Evolutionary conservation across 2,329 filamentous ascomycete species (phyloP), one percentile per base, ranked within the genome.

Genomic region (Colletotrichum tropicicola): DNA sequence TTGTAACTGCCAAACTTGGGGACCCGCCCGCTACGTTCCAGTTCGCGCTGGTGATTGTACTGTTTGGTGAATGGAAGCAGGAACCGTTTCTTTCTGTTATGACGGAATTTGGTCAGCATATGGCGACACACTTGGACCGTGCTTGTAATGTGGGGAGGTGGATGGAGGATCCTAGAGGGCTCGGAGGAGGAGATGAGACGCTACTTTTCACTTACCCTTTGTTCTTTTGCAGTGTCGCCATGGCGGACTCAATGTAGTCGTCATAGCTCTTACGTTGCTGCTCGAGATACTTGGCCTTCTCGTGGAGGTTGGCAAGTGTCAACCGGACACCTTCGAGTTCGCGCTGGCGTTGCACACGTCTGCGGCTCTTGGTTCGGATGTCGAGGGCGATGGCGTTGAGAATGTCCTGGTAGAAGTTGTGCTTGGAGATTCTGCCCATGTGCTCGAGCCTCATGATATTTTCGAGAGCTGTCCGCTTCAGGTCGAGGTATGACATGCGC

Each of bases 1-100:
- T 98, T 98, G 89, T 92, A 99, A 37, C 92, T 97, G 68, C 97
- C 96, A 75, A 99, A 99, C 77, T 97, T 97, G 78, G 97, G 97
- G 56, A 68, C 93, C 52, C 95, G 93, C 27, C 96, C 96, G 7
- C 92, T 91, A 63, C 93, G 91, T 75, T 98, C 93, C 30, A 99
- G 89, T 80, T 99, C 96, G 69, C 94, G 91, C 81, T 98, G 94
- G 79, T 99, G 96, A 78, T 98, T 97, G 88, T 97, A 99, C 78
- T 99, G 96, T 74, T 97, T 97, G 23, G 95, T 98, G 77, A 99
- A 99, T 13, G 96, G 96, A 77, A 99, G 87, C 59, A 98, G 86
- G 84, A 98, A 98, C 56, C 92, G 89, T 78, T 97, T 97, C 82
- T 97, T 97, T 67, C 91, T 90, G 70, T 71, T 47, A 13, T 21